phyloP scores from a whole-genome alignment of 1,139 yeast species.

The Pneumocystis sp. region DNA sequence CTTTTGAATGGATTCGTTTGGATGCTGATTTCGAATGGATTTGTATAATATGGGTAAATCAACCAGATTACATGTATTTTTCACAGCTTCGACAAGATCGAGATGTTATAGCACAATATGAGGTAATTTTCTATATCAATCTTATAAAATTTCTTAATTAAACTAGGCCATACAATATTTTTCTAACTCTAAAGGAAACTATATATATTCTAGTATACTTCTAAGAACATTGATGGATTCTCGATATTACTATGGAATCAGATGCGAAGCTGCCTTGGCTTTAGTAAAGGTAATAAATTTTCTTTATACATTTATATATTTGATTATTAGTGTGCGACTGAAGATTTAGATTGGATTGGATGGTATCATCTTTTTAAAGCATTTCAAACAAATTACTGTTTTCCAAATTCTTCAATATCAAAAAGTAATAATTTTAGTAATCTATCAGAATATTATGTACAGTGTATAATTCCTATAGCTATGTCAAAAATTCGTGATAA shows the following conservation, averaged over 20 bases:
- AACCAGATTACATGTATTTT: slow-evolving; percentile 89
- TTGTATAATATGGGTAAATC: slow-evolving; percentile 61
- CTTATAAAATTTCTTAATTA: background rate
- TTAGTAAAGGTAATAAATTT: slow-evolving; percentile 31
- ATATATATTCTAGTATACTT: slow-evolving; percentile 60
- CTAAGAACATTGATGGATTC: slow-evolving; percentile 70
- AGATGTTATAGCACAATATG: slow-evolving; percentile 90
- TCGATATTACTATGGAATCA: slow-evolving; percentile 75
- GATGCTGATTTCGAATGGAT: slow-evolving; percentile 98
- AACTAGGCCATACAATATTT: slow-evolving; percentile 50
- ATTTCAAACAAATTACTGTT: slow-evolving; percentile 58
- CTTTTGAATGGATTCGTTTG: slow-evolving; percentile 92
- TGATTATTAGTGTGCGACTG: slow-evolving; percentile 34
- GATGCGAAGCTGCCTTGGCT: slow-evolving; percentile 76
- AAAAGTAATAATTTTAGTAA: slow-evolving; percentile 66
- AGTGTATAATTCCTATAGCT: slow-evolving; percentile 51
- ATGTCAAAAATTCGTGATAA: slow-evolving; percentile 47
- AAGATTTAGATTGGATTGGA: slow-evolving; percentile 53
- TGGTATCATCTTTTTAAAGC: slow-evolving; percentile 56
- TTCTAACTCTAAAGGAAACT: slow-evolving; percentile 44
- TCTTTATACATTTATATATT: background rate
- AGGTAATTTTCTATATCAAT: slow-evolving; percentile 19
- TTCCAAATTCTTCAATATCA: slow-evolving; percentile 51
- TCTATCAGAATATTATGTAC: slow-evolving; percentile 50
- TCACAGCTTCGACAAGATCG: slow-evolving; percentile 89